Percentiles rank a stretch among this genome's conserved stretches.
These are phyloP conservation scores for Fomitopsis palustris DNA, from an alignment of 1,284 basidiomycete species.

Conservation along the genomic window DNA sequence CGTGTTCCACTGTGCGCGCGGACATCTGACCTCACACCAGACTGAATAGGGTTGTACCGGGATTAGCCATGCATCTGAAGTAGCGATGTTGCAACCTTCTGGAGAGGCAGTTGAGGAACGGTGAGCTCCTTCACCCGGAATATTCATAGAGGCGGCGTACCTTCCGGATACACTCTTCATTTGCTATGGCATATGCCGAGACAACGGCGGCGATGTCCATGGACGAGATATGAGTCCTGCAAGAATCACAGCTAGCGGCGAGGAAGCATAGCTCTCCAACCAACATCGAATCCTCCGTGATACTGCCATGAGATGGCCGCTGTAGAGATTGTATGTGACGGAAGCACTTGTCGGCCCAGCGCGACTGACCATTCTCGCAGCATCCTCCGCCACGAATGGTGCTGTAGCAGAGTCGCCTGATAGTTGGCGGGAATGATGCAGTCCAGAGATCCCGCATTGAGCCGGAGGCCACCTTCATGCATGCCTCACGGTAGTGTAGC, in stretches of 20 bases:
- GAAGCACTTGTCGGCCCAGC: background rate
- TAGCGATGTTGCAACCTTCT: background rate
- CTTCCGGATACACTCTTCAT: background rate
- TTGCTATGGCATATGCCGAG: background rate
- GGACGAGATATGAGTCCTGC: background rate
- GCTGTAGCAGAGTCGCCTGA: background rate
- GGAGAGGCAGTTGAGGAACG: background rate
- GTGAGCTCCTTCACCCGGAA: too few species aligned
- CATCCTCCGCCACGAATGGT: background rate
- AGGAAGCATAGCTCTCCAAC: background rate
- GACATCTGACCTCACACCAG: too few species aligned
- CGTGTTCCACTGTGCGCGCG: too few species aligned
- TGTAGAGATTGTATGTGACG: background rate
- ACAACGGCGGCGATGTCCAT: background rate
- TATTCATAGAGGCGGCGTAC: background rate
- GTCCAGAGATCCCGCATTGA: background rate
- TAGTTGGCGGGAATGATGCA: background rate
- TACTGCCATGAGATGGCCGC: background rate
- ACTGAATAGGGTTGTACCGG: background rate
- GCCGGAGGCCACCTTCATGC: background rate
- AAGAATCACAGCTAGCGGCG: background rate
- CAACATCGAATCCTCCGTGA: background rate
- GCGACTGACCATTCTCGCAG: background rate
- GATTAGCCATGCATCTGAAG: background rate
- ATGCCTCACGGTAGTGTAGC: slow-evolving; percentile 2